phyloP scores from a whole-genome alignment of 1,139 yeast genomes.

The Yueomyces sp. region DNA sequence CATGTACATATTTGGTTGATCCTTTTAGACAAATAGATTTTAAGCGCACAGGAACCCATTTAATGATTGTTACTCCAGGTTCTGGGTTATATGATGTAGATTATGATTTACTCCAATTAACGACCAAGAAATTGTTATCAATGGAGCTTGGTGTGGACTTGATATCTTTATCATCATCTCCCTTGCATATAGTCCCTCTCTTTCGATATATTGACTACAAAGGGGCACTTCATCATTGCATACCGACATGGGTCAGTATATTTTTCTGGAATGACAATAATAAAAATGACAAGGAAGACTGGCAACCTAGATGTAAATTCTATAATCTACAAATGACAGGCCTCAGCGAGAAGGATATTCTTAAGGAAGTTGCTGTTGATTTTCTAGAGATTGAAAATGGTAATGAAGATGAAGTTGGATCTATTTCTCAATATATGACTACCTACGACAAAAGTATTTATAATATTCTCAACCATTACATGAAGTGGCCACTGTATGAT shows the following conservation, averaged over 20 bases:
- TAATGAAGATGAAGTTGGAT: slow-evolving; percentile 9
- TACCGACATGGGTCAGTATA: slow-evolving; percentile 91
- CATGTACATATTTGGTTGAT: slow-evolving; percentile 66
- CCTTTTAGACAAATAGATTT: slow-evolving; percentile 78
- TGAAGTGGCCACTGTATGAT: slow-evolving; percentile 2
- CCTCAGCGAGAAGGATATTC: slow-evolving; percentile 75
- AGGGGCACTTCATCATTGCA: slow-evolving; percentile 55
- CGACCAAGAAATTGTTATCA: slow-evolving; percentile 62
- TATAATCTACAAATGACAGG: slow-evolving; percentile 98
- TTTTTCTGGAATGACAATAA: slow-evolving; percentile 69
- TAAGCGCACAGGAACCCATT: slow-evolving; percentile 76
- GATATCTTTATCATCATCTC: slow-evolving; percentile 81
- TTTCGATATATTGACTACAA: slow-evolving; percentile 54
- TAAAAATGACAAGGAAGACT: slow-evolving; percentile 32
- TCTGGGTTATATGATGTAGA: slow-evolving; percentile 91
- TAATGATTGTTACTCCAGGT: slow-evolving; percentile 80
- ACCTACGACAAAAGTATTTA: slow-evolving; percentile 48
- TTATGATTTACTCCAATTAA: slow-evolving; percentile 57
- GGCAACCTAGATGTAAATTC: slow-evolving; percentile 89
- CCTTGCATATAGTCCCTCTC: slow-evolving; percentile 82
- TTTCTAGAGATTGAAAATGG: slow-evolving; percentile 7
- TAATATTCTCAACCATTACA: slow-evolving; percentile 1
- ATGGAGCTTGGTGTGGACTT: slow-evolving; percentile 82
- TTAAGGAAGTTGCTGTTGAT: slow-evolving; percentile 15
- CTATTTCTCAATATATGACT: slow-evolving; percentile 42